Conservation (phyloP, 169 alveolate genomes). For the Plasmodium gallinaceum region DNA sequence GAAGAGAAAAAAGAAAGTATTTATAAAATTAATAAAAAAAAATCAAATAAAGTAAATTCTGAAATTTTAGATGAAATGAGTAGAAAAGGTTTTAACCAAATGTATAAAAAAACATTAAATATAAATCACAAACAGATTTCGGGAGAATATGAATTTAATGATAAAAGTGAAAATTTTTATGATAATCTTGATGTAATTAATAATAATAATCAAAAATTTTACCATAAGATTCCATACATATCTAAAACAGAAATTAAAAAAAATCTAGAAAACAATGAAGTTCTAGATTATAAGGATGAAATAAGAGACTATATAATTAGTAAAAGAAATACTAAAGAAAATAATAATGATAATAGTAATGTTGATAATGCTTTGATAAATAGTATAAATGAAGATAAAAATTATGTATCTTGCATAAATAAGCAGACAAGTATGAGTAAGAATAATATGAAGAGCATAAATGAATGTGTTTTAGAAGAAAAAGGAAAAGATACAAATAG, state of each 20-base stretch:
- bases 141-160: no score
- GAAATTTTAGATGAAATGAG: no score
- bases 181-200: not conserved
- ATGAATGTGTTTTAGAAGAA: not conserved
- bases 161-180: not conserved
- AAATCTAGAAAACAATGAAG: not conserved
- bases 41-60: no score
- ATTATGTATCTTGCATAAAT: not conserved
- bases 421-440: not conserved
- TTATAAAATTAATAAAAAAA: no score
- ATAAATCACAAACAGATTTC: no score
- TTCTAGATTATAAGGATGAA: not conserved
- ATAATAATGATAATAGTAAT: not conserved
- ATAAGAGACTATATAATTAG: not conserved
- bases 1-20: no score
- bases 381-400: not conserved
- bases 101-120: no score
- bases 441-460: not conserved
- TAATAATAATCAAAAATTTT: no score
- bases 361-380: not conserved
- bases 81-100: no score
- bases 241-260: not conserved
- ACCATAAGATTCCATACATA: not conserved
- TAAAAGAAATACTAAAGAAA: not conserved
- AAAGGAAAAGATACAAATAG: not conserved